Evolutionary conservation across 2,329 filamentous ascomycete genomes (phyloP), one percentile per base, ranked within the genome.

Genomic region (Bipolaris bicolor): DNA sequence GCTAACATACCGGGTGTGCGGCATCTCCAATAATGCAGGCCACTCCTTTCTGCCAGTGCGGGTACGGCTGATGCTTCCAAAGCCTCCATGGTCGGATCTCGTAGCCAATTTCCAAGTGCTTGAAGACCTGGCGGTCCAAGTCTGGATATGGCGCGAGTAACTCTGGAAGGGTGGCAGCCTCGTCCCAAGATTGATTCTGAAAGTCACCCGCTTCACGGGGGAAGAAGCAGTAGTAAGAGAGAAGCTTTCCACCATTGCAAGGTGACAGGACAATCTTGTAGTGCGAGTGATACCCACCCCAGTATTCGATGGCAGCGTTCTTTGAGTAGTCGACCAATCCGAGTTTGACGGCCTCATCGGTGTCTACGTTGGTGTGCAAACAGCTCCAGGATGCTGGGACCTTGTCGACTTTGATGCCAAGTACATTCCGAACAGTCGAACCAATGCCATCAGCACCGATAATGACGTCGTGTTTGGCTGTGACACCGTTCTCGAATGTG

Each of bases 201-300:
- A 86, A 89, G 68, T 90, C 86, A 6, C 85, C 84, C 57, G 81
- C 79, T 5, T 82, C 80, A 1, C 84, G 80, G 0, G 86, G 83
- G 74, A 88, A 89, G 79, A 89, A 89, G 76, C 87, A 89, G 76
- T 90, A 90, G 76, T 88, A 90, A 0, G 86, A 88, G 3, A 89
- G 79, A 2, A 89, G 76, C 58, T 83, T 83, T 51, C 87, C 87
- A 20, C 83, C 83, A 67, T 89, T 88, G 76, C 88, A 90, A 5
- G 88, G 86, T 0, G 86, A 89, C 1, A 90, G 78, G 5, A 90
- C 88, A 56, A 90, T 90, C 80, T 90, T 90, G 73, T 89, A 84
- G 80, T 66, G 85, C 66, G 84, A 86, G 53, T 87, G 84, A 50
- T 86, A 83, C 1, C 88, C 88, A 24, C 88, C 88, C 88, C 88